Conservation (phyloP, 2,329 filamentous ascomycete genomes). For the Xylaria sp. region DNA sequence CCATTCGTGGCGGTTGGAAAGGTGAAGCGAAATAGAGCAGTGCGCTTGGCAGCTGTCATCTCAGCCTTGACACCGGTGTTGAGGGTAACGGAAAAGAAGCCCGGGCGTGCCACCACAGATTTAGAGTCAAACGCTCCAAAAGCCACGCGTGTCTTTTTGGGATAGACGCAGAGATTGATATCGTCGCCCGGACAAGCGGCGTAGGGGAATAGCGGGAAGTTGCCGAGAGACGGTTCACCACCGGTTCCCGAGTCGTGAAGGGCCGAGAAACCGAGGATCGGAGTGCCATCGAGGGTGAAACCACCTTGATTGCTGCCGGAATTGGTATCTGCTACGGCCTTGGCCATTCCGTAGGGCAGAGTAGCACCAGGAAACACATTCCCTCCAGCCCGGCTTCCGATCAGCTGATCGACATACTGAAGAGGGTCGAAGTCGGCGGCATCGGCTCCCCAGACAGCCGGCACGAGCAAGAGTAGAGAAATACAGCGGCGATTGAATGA, state of each 20-base stretch:
- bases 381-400: slow-evolving; percentile 61
- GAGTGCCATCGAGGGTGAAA: slow-evolving; percentile 62
- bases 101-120: slow-evolving; percentile 67
- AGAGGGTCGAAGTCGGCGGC: slow-evolving; percentile 50
- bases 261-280: slow-evolving; percentile 65
- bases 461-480: slow-evolving; percentile 37
- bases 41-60: slow-evolving; percentile 74
- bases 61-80: slow-evolving; percentile 68
- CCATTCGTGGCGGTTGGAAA: slow-evolving; percentile 60
- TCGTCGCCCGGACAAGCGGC: slow-evolving; percentile 68
- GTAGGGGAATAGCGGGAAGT: slow-evolving; percentile 78
- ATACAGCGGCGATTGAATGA: slow-evolving; percentile 30
- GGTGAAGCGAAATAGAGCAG: slow-evolving; percentile 72
- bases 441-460: slow-evolving; percentile 32
- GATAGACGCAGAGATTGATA: slow-evolving; percentile 70
- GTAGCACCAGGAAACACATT: slow-evolving; percentile 58
- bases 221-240: slow-evolving; percentile 71
- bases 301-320: slow-evolving; percentile 65
- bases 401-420: slow-evolving; percentile 62
- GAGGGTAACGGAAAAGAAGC: slow-evolving; percentile 72
- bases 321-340: slow-evolving; percentile 66
- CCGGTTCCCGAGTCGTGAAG: slow-evolving; percentile 70
- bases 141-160: slow-evolving; percentile 55
- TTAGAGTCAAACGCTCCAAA: slow-evolving; percentile 60
- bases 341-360: slow-evolving; percentile 59